Conservation (phyloP, 306 rosid species). For the Erythrophleum fordii region DNA sequence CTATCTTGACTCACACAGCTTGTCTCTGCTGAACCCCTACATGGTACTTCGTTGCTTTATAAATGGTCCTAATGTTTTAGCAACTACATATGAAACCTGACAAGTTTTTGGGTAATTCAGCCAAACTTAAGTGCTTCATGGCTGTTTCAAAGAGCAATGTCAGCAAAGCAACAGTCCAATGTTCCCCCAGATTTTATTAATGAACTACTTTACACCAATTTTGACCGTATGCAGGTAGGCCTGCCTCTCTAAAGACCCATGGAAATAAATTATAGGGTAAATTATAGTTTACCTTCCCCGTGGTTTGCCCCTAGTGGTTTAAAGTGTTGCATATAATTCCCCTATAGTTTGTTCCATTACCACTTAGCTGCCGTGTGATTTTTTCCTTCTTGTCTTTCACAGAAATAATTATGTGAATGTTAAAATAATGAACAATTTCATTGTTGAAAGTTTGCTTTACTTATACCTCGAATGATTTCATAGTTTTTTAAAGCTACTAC, state of each 20-base stretch:
- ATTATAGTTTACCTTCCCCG: not conserved
- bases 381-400: not conserved
- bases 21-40: constrained; percentile 90
- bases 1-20: constrained; percentile 75
- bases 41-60: constrained; percentile 60
- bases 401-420: not conserved
- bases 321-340: no score
- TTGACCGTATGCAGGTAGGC: constrained; percentile 79
- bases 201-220: constrained; percentile 84
- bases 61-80: constrained; percentile 15
- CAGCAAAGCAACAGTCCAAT: constrained; percentile 71
- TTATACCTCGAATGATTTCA: not conserved
- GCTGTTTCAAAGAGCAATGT: constrained; percentile 99
- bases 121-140: constrained; percentile 95
- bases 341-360: not conserved
- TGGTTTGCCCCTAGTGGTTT: not conserved
- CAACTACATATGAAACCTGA: constrained; percentile 36
- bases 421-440: not conserved
- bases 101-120: constrained; percentile 51
- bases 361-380: not conserved
- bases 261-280: not conserved
- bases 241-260: constrained; percentile 4
- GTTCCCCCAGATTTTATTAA: constrained; percentile 82
- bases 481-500: not conserved
- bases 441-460: not conserved